A percentile compares a stretch with the other conserved stretches of the same genome.
These are phyloP conservation scores for Margaritispora aquatica DNA, from an alignment of 495 filamentous ascomycete species.

Conservation along the genomic window DNA sequence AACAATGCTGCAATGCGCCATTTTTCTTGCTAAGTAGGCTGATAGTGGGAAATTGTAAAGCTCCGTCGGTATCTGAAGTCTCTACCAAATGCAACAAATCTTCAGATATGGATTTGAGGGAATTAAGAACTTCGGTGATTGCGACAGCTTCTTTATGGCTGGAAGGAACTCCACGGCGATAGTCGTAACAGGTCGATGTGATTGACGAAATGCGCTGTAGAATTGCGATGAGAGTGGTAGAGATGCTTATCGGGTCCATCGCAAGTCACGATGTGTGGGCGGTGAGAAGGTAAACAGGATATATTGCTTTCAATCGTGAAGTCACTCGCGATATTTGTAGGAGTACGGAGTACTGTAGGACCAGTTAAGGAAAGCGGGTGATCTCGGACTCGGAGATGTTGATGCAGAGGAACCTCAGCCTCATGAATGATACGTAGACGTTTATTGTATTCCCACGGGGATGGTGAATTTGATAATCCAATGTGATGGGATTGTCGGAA, in stretches of 20 bases:
- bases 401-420: neutral
- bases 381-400: neutral
- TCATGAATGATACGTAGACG: neutral
- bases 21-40: constrained; percentile 4
- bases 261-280: neutral
- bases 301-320: constrained; percentile 13
- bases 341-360: too few relatives aligned
- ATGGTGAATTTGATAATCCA: neutral
- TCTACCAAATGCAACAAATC: constrained; percentile 10
- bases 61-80: constrained; percentile 1
- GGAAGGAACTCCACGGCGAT: constrained; percentile 4
- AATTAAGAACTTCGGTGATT: constrained; percentile 9
- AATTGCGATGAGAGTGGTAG: constrained; percentile 12
- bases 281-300: neutral
- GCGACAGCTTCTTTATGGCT: constrained; percentile 11
- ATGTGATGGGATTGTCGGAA: too few relatives aligned
- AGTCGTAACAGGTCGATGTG: constrained; percentile 14
- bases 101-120: constrained; percentile 6
- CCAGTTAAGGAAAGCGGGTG: neutral
- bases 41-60: constrained; percentile 1
- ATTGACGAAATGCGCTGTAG: constrained; percentile 9
- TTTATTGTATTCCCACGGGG: neutral
- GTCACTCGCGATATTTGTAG: neutral
- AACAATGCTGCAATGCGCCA: constrained; percentile 5
- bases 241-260: constrained; percentile 13